Evolutionary conservation across 192 early-diverging fungal genomes (phyloP).

Genomic region (Kickxella alabastrina): DNA sequence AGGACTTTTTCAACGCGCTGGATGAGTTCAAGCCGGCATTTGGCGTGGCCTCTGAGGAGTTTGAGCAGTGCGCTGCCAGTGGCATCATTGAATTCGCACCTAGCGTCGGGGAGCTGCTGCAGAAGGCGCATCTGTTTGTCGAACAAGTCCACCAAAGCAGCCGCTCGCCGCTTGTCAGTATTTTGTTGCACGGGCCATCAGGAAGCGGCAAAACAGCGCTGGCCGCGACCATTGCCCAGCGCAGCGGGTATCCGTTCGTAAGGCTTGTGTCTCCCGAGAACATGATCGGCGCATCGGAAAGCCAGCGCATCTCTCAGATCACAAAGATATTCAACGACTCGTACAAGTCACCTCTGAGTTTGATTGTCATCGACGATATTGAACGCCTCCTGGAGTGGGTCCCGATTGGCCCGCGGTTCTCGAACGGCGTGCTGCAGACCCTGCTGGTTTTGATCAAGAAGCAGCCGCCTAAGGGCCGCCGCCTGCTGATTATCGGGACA

Average conservation of each 20-base stretch:
- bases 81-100: slow-evolving; percentile 77
- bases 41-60: slow-evolving; percentile 88
- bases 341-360: slow-evolving; percentile 90
- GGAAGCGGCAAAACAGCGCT: slow-evolving; percentile 93
- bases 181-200: slow-evolving; percentile 82
- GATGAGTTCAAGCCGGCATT: slow-evolving; percentile 93
- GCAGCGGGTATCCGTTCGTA: slow-evolving; percentile 91
- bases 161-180: slow-evolving; percentile 85
- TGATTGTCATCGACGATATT: slow-evolving; percentile 92
- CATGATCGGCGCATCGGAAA: slow-evolving; percentile 89
- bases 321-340: slow-evolving; percentile 96
- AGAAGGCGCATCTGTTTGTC: slow-evolving; percentile 59
- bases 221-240: slow-evolving; percentile 90
- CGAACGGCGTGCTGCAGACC: slow-evolving; percentile 88
- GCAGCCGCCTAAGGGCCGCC: slow-evolving; percentile 76
- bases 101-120: slow-evolving; percentile 58
- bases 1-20: slow-evolving; percentile 85
- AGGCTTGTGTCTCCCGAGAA: slow-evolving; percentile 94
- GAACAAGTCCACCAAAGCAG: slow-evolving; percentile 73
- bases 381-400: slow-evolving; percentile 95
- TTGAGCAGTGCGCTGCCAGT: slow-evolving; percentile 79
- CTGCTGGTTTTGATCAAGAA: slow-evolving; percentile 91
- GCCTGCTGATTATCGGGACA: slow-evolving; percentile 88
- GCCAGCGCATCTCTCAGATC: slow-evolving; percentile 79
- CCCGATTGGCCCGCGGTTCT: slow-evolving; percentile 91